Evolutionary conservation across 257 asterid genomes (phyloP).

Genomic region (Fraxinus anomala): DNA sequence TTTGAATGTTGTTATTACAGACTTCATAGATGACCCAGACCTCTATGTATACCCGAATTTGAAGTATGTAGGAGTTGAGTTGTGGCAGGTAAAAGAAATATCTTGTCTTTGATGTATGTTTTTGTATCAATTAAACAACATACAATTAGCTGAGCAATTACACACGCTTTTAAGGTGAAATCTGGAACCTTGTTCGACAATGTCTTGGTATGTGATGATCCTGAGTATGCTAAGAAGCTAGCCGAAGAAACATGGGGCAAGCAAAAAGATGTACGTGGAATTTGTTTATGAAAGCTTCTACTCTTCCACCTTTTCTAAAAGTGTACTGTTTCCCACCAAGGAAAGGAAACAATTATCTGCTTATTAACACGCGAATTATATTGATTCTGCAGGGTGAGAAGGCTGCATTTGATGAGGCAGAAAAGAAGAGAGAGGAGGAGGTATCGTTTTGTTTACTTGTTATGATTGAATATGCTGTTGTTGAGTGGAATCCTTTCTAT

Average conservation of each 20-base stretch:
- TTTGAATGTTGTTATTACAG: constrained; percentile 40
- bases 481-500: too few species aligned
- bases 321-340: neutral
- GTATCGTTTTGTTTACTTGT: constrained; percentile 31
- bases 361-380: constrained; percentile 5
- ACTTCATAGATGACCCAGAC: constrained; percentile 92
- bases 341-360: neutral
- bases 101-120: neutral
- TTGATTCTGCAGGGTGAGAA: constrained; percentile 73
- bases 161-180: constrained; percentile 65
- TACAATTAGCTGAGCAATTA: constrained; percentile 11
- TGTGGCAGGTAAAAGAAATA: constrained; percentile 78
- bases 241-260: constrained; percentile 98
- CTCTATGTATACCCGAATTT: constrained; percentile 83
- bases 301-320: neutral
- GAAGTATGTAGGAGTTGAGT: constrained; percentile 94
- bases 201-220: constrained; percentile 74
- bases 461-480: neutral
- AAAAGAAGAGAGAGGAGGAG: constrained; percentile 92
- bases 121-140: neutral
- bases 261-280: constrained; percentile 77
- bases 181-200: constrained; percentile 98
- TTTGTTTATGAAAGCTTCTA: neutral
- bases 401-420: constrained; percentile 91
- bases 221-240: constrained; percentile 78